A percentile compares a stretch with the other conserved stretches of the same genome.
Conservation (phyloP, 2,329 filamentous ascomycete genomes). For the Aspergillus aculeatinus region DNA sequence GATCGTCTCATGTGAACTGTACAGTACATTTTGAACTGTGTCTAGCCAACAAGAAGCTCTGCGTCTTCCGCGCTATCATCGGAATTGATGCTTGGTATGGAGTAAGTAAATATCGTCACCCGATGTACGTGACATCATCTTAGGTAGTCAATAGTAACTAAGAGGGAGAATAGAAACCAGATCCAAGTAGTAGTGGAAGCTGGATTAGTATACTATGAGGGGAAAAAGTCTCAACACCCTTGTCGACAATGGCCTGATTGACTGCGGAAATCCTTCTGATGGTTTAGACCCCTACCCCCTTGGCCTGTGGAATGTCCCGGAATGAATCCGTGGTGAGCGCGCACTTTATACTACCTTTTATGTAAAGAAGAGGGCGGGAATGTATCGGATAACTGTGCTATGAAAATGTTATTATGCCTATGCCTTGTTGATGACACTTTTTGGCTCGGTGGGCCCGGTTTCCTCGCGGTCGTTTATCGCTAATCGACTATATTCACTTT, state of each 20-base stretch:
- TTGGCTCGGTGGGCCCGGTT: neutral
- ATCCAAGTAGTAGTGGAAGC: neutral
- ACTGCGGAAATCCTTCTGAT: neutral
- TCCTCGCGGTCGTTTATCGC: neutral
- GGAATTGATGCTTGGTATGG: neutral
- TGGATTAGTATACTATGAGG: neutral
- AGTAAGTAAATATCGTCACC: slow-evolving; percentile 2
- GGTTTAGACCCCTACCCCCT: neutral
- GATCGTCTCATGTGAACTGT: neutral
- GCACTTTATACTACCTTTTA: neutral
- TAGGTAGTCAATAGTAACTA: neutral
- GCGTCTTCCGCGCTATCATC: neutral
- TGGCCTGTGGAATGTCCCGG: slow-evolving; percentile 4
- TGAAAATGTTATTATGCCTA: neutral
- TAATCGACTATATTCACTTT: neutral
- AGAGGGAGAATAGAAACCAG: neutral
- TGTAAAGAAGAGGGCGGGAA: neutral
- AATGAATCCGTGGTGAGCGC: slow-evolving; percentile 1
- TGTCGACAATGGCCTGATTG: neutral
- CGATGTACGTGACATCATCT: slow-evolving; percentile 8
- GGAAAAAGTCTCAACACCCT: neutral
- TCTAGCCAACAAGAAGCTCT: neutral
- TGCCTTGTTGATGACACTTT: neutral
- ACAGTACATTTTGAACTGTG: neutral
- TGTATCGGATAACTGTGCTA: neutral